These are phyloP conservation scores for Pseudotsuga menziesii DNA, from an alignment of 75 land plant genomes.

Conservation along the genomic window DNA sequence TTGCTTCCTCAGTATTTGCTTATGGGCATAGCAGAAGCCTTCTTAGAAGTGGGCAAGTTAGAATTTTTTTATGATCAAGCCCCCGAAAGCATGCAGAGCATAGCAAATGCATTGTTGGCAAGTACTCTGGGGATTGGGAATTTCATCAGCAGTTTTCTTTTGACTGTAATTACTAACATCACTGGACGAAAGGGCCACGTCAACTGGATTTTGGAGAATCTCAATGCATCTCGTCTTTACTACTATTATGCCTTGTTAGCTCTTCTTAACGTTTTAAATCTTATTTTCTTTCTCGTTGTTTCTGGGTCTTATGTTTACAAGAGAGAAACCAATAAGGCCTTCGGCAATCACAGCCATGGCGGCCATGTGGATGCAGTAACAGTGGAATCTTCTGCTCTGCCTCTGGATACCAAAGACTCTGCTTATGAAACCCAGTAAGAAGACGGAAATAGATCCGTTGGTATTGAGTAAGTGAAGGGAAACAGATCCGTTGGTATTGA, in stretches of 20 bases:
- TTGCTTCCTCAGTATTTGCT: slow-evolving; percentile 64
- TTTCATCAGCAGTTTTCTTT: slow-evolving; percentile 57
- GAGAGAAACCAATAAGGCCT: slow-evolving; percentile 16
- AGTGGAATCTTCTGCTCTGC: too few species aligned
- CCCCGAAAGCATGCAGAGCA: slow-evolving; percentile 68
- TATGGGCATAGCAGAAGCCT: slow-evolving; percentile 66
- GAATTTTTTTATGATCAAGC: slow-evolving; percentile 89
- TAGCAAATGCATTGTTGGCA: slow-evolving; percentile 39
- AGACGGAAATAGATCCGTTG: too few species aligned
- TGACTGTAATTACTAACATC: slow-evolving; percentile 40
- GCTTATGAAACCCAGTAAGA: too few species aligned
- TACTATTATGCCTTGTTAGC: slow-evolving; percentile 77
- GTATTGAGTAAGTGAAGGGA: too few species aligned
- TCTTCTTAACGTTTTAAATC: slow-evolving; percentile 45
- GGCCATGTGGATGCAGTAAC: too few species aligned
- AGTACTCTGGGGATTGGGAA: slow-evolving; percentile 52
- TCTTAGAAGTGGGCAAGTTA: slow-evolving; percentile 51
- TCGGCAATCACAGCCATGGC: background rate
- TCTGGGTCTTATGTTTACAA: slow-evolving; percentile 59
- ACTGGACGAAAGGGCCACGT: slow-evolving; percentile 35
- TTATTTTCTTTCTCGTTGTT: slow-evolving; percentile 50
- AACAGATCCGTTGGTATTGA: too few species aligned
- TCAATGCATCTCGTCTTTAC: slow-evolving; percentile 68
- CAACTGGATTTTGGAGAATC: slow-evolving; percentile 80
- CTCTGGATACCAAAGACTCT: too few species aligned